A percentile compares a stretch with the other conserved stretches of the same genome.
phyloP scores from a whole-genome alignment of 306 rosid genomes.

The Medicago lupulina region DNA sequence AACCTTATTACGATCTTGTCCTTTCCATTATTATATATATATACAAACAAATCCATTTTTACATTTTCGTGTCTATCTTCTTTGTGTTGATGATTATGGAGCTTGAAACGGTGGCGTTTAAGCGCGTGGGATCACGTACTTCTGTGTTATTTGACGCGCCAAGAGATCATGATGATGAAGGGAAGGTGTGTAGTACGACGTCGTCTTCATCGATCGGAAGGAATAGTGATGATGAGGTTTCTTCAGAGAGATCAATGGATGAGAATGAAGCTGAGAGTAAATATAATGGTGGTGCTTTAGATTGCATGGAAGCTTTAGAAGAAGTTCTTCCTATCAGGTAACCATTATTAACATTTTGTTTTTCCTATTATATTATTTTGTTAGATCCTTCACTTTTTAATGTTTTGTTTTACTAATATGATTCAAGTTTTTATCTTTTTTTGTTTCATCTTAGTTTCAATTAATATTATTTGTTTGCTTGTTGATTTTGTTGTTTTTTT shows the following conservation, averaged over 20 bases:
- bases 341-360: not conserved
- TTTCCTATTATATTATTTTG: not conserved
- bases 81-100: conserved; percentile 29
- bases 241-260: conserved; percentile 54
- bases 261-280: conserved; percentile 80
- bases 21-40: not conserved
- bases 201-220: conserved; percentile 90
- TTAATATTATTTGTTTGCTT: not conserved
- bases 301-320: conserved; percentile 76
- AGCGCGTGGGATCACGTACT: conserved; percentile 41
- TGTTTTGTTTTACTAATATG: not conserved
- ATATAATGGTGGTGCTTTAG: conserved; percentile 67
- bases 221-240: conserved; percentile 67
- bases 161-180: conserved; percentile 15
- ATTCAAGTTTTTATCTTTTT: not conserved
- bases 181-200: conserved; percentile 53
- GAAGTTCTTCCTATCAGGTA: conserved; percentile 86
- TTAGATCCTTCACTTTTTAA: conserved; percentile 31
- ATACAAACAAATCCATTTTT: not conserved
- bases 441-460: not conserved
- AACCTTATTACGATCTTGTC: not conserved
- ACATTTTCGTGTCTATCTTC: not conserved
- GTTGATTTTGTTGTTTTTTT: not conserved
- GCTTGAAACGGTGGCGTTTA: conserved; percentile 42
- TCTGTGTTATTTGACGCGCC: conserved; percentile 45